Percentiles rank a stretch among this genome's conserved stretches.
Evolutionary conservation across 2,329 filamentous ascomycete species (phyloP).

Genomic region (Fusarium proliferatum): DNA sequence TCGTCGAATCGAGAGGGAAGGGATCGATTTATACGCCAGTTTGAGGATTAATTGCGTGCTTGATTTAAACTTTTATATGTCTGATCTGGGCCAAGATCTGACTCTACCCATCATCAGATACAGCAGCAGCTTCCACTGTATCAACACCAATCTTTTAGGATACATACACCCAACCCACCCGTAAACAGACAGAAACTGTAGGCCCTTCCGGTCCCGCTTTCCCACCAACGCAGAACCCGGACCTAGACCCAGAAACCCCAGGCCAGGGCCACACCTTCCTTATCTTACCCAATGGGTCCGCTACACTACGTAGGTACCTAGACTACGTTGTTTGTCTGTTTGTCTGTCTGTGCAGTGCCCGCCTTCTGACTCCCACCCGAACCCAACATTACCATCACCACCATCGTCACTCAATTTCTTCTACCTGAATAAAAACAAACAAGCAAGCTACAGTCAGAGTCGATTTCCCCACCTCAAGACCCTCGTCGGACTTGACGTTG

Average conservation of each 20-base stretch:
- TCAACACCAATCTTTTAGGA: constrained; percentile 19
- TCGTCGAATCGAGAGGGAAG: fast-evolving
- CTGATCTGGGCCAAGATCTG: not conserved
- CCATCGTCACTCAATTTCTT: constrained; percentile 21
- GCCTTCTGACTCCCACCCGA: constrained; percentile 26
- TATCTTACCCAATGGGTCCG: constrained; percentile 18
- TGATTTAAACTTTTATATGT: not conserved
- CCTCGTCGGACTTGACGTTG: constrained; percentile 26
- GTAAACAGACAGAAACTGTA: not conserved
- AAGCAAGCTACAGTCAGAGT: constrained; percentile 1
- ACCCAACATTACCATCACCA: constrained; percentile 23
- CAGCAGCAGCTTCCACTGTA: constrained; percentile 2
- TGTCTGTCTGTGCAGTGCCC: constrained; percentile 1
- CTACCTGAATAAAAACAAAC: constrained; percentile 3
- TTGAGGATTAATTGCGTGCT: not conserved
- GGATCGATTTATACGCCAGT: not conserved
- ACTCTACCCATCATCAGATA: not conserved
- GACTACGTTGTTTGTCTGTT: not conserved
- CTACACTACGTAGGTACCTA: not conserved
- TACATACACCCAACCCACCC: constrained; percentile 6
- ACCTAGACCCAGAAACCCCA: not conserved
- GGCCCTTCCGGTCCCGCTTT: constrained; percentile 42
- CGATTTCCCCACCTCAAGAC: constrained; percentile 17
- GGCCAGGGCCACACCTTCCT: constrained; percentile 18
- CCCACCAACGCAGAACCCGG: constrained; percentile 17